These are phyloP conservation scores for Xylaria sp. DNA, from an alignment of 2,329 filamentous ascomycete genomes.

Conservation along the genomic window DNA sequence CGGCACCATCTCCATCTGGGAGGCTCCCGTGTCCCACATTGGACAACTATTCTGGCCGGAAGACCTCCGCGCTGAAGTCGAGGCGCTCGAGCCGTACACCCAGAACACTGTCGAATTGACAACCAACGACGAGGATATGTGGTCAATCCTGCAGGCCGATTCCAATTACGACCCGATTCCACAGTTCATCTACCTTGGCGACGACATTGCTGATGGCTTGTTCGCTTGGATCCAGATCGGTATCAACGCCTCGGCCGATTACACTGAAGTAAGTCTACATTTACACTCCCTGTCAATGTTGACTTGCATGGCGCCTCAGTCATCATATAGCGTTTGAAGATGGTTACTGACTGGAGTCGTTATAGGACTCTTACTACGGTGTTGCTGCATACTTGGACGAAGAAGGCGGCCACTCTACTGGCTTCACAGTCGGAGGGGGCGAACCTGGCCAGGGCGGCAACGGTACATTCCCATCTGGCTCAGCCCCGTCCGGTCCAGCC, in stretches of 20 bases:
- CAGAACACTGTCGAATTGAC: conserved; percentile 38
- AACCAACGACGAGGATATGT: conserved; percentile 44
- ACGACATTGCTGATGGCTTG: conserved; percentile 52
- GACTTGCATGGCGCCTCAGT: no score
- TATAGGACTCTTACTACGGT: conserved; percentile 34
- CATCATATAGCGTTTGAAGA: no score
- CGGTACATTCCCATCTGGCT: conserved; percentile 21
- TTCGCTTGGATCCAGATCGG: conserved; percentile 57
- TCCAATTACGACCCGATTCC: conserved; percentile 52
- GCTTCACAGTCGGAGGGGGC: conserved; percentile 14
- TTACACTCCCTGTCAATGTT: no score
- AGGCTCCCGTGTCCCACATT: conserved; percentile 40
- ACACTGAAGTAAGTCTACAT: conserved; percentile 21
- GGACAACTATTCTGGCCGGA: conserved; percentile 44
- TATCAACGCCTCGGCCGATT: conserved; percentile 48
- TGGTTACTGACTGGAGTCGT: not conserved
- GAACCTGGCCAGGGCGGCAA: conserved; percentile 28
- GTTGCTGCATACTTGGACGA: conserved; percentile 36
- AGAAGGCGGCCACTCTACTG: conserved; percentile 39
- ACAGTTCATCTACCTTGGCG: conserved; percentile 58
- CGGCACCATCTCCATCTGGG: conserved; percentile 40
- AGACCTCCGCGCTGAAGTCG: conserved; percentile 39
- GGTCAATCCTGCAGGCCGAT: conserved; percentile 39
- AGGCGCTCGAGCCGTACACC: conserved; percentile 40
- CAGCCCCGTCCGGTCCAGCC: conserved; percentile 9